A percentile compares a stretch with the other conserved stretches of the same genome.
These are phyloP conservation scores for Lactuca sativa DNA, from an alignment of 129 eudicot species.

Conservation along the genomic window DNA sequence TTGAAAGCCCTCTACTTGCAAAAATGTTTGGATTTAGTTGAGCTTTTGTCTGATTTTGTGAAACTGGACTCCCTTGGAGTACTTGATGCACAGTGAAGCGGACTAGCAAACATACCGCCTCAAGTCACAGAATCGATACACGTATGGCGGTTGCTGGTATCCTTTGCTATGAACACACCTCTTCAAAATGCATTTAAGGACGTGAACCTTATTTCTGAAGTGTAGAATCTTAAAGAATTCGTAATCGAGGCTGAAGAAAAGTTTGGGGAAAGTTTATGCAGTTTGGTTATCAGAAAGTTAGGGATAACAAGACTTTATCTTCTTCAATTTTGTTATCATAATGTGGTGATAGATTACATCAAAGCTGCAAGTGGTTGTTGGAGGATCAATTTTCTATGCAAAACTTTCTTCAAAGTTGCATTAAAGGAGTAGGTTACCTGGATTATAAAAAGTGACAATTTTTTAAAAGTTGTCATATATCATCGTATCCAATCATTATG, in stretches of 20 bases:
- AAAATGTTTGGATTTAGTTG: slow-evolving; percentile 23
- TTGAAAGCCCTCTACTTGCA: slow-evolving; percentile 34
- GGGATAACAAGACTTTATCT: not conserved
- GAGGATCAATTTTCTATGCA: slow-evolving; percentile 18
- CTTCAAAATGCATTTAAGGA: not conserved
- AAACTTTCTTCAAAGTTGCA: not conserved
- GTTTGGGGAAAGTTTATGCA: not conserved
- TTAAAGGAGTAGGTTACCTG: not conserved
- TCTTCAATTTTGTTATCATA: slow-evolving; percentile 24
- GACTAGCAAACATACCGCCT: slow-evolving; percentile 21
- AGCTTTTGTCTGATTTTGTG: slow-evolving; percentile 25
- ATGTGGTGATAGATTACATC: slow-evolving; percentile 14
- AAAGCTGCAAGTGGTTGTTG: not conserved
- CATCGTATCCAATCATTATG: slow-evolving; percentile 15
- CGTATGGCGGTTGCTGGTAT: slow-evolving; percentile 23
- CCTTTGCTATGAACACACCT: slow-evolving; percentile 12
- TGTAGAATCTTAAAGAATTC: slow-evolving; percentile 21
- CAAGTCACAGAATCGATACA: slow-evolving; percentile 10
- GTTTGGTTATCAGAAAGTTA: not conserved
- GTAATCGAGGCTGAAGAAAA: slow-evolving; percentile 22
- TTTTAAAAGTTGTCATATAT: slow-evolving; percentile 20
- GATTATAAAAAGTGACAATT: slow-evolving; percentile 3
- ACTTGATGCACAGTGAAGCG: slow-evolving; percentile 32
- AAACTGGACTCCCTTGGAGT: slow-evolving; percentile 28
- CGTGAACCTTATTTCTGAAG: slow-evolving; percentile 5